Base-by-base conservation (phyloP, 2,329 filamentous ascomycete genomes). In the Claviceps pazoutovae region DNA sequence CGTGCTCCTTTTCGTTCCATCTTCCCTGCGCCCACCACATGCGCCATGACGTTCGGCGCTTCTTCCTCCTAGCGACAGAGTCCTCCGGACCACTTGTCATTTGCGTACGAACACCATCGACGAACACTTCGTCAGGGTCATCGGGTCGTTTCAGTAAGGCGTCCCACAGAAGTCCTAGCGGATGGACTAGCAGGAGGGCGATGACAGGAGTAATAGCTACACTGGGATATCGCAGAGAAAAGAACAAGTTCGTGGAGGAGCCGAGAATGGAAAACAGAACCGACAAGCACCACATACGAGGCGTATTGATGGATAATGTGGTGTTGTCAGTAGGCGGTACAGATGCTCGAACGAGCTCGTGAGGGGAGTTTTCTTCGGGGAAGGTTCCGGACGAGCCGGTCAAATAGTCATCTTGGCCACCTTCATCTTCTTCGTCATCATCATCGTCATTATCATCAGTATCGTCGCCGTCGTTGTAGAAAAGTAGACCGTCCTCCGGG, bases 1-100 rank as follows among this genome's bases (percentile, higher is more conserved):
- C 86, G 65, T 93, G 88, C 64, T 93, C 87, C 64, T 93, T 93
- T 63, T 89, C 83, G 62, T 93, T 93, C 88, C 88, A 93, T 38
- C 71, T 75, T 3, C 87, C 87, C 66, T 91, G 87, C 1, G 81
- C 82, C 30, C 91, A 72, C 86, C 87, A 93, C 38, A 85, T 71
- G 46, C 86, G 79, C 53, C 83, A 62, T 4, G 75, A 72, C 36
- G 64, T 62, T 17, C 66, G 57, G 36, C 59, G 66, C 54, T 63
- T 64, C 54, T 63, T 64, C 42, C 49, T 51, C 47, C 54, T 58
- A 38, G 50, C 54, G 9, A 49, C 49, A 7, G 55, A 51, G 46
- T 58, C 58, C 23, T 55, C 51, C 43, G 56, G 53, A 39, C 57
- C 59, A 5, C 48, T 51, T 5, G 58, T 51, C 5, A 57, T 57